A percentile compares a stretch with the other conserved stretches of the same genome.
phyloP scores from a whole-genome alignment of 2,329 filamentous ascomycete genomes.

The Nothophaeocryptopus gaeumannii region DNA sequence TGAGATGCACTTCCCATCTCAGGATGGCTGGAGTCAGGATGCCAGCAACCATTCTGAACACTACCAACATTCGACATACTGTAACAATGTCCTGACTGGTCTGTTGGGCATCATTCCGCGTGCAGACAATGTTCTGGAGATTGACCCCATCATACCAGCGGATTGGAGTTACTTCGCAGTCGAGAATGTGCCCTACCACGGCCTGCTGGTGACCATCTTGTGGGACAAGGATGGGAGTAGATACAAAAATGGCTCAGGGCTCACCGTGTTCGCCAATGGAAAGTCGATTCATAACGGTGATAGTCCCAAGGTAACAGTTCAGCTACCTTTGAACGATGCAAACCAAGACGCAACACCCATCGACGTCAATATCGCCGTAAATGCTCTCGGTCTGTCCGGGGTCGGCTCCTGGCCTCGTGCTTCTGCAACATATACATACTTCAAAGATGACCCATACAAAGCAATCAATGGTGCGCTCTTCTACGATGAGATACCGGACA shows the following conservation, averaged over 20 bases:
- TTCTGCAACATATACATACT: conserved; percentile 33
- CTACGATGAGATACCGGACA: conserved; percentile 41
- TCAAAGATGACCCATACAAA: conserved; percentile 30
- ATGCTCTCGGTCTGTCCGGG: conserved; percentile 10
- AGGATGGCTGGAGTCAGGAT: conserved; percentile 39
- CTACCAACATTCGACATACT: conserved; percentile 47
- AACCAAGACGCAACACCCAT: background rate
- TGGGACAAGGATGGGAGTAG: conserved; percentile 42
- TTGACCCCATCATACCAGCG: conserved; percentile 42
- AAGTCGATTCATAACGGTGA: conserved; percentile 30
- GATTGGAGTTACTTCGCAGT: conserved; percentile 42
- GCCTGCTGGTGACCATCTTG: conserved; percentile 41
- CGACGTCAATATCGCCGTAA: conserved; percentile 31
- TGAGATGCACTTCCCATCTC: conserved; percentile 44
- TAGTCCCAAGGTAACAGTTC: background rate
- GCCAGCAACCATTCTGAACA: conserved; percentile 42
- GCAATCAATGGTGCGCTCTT: conserved; percentile 45
- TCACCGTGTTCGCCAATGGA: conserved; percentile 42
- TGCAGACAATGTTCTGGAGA: conserved; percentile 38
- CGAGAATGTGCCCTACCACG: conserved; percentile 46
- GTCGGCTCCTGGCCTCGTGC: background rate
- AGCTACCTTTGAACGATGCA: conserved; percentile 31
- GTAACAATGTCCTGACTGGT: conserved; percentile 47
- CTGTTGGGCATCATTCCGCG: conserved; percentile 43
- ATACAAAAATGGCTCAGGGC: conserved; percentile 37